Percentiles rank a stretch among this genome's conserved stretches.
Evolutionary conservation across 208 protist species (phyloP).

Genomic region (Acanthamoeba royreba): DNA sequence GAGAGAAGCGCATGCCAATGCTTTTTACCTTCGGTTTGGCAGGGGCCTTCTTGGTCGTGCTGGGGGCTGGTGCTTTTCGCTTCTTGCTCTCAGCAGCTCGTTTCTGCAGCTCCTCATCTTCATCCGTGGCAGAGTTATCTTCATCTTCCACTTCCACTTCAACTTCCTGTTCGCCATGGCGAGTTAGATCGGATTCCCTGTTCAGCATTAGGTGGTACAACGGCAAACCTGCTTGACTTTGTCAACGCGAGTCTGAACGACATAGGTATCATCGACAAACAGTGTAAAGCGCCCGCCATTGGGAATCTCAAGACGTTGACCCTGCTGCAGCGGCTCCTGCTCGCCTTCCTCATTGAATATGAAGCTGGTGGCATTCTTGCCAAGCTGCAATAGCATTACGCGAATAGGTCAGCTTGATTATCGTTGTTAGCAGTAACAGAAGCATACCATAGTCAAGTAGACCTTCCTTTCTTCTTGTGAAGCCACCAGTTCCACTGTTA

Average conservation of each 20-base stretch:
- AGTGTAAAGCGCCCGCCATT: not conserved
- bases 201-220: no score
- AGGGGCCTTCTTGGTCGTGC: not conserved
- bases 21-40: not conserved
- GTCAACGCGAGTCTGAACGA: not conserved
- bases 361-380: not conserved
- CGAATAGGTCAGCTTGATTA: not conserved
- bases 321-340: not conserved
- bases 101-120: not conserved
- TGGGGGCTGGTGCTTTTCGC: not conserved
- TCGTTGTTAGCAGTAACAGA: not conserved
- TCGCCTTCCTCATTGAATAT: not conserved
- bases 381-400: not conserved
- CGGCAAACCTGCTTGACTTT: not conserved
- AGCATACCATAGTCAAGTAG: not conserved
- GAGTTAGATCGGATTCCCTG: no score
- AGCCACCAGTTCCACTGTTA: not conserved
- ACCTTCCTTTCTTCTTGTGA: not conserved
- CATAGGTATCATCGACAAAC: slow-evolving; percentile 9
- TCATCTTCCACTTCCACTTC: not conserved
- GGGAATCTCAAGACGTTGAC: not conserved
- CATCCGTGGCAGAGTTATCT: not conserved
- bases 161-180: not conserved
- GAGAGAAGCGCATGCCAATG: no score
- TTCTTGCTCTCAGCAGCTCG: not conserved